Percentiles rank a stretch among this genome's conserved stretches.
Evolutionary conservation across 1,284 basidiomycete genomes (phyloP).

Genomic region (Wallemia mellicola): DNA sequence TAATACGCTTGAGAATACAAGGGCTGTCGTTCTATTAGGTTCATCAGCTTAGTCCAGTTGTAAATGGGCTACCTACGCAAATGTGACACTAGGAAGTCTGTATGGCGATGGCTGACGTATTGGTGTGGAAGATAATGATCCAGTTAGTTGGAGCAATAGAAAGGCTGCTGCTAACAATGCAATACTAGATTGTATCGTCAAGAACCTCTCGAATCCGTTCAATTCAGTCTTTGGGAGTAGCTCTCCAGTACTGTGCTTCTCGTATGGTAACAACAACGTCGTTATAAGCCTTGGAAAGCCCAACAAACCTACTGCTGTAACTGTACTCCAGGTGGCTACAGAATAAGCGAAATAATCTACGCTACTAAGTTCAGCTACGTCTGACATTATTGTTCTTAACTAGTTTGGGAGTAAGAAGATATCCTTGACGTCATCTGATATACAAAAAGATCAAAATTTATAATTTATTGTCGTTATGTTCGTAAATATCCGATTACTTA

Average conservation of each 20-base stretch:
- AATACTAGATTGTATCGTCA: not conserved
- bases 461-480: not conserved
- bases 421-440: not conserved
- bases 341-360: not conserved
- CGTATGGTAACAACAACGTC: not conserved
- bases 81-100: not conserved
- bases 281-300: not conserved
- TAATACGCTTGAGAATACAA: not conserved
- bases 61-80: not conserved
- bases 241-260: not conserved
- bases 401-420: not conserved
- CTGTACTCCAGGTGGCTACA: not conserved
- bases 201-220: not conserved
- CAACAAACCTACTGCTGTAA: not conserved
- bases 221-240: not conserved
- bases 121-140: not conserved
- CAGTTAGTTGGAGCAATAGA: not conserved
- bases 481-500: too few relatives aligned
- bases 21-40: not conserved
- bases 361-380: not conserved
- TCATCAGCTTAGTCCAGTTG: not conserved
- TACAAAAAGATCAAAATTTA: not conserved
- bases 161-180: not conserved
- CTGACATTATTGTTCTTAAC: not conserved
- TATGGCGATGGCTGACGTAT: not conserved